Base-by-base conservation (phyloP, 345 rosid species). In the Odontarrhena argentea region DNA sequence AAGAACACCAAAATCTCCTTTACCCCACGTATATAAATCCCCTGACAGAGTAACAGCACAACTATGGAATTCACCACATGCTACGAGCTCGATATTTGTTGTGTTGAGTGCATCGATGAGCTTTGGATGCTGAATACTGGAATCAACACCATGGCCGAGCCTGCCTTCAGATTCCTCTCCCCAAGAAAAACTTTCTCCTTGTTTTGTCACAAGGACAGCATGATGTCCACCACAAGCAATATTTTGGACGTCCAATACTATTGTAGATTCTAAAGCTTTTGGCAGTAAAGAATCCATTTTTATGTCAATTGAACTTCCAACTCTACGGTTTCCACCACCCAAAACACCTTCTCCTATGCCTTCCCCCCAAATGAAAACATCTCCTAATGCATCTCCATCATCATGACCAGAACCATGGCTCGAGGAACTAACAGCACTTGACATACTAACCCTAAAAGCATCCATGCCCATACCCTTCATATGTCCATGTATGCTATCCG, bases 371-470 rank as follows among this genome's bases (percentile, higher is more conserved):
- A 83, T 60, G 70, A 74, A 81, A 63, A 83, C 83, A 67, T 83
- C 85, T 55, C 80, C 77, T 34, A 81, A 60, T 34, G 83, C 73
- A 69, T 77, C 85, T 60, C 68, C 76, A 73, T 79, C 87, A 62
- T 79, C 85, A 45, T 65, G 76, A 59, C 65, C 69, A 80, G 85
- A 81, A 52, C 80, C 82, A 7, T 77, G 85, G 68, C 80, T 78
- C 8, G 84, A 78, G 49, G 84, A 80, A 63, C 86, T 80, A 52
- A 80, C 66, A 35, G 82, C 97, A 86, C 99, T 94, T 41, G 96
- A 94, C 74, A 94, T 74, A 81, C 99, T 94, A 72, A 94, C 96
- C 82, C 99, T 87, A 74, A 87, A 86, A 76, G 92, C 86, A 74
- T 94, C 99, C 84, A 84, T 69, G 44, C 73, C 71, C 84, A 79